A percentile compares a stretch with the other conserved stretches of the same genome.
Evolutionary conservation across 768 basidiomycete species (phyloP).

Genomic region (Lepiota brunneoincarnata): DNA sequence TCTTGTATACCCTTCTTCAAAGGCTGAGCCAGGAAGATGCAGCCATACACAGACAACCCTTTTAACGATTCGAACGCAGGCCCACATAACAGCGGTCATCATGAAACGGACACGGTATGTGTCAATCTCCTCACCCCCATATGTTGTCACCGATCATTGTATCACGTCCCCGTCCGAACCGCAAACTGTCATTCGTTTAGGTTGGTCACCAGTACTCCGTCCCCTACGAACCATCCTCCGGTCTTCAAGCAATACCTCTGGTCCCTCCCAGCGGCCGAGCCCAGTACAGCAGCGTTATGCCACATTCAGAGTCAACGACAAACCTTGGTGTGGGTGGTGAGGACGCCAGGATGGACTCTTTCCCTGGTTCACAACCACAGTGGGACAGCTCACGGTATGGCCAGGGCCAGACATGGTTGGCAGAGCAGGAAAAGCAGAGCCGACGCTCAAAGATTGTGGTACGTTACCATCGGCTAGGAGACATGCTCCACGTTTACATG

Average conservation of each 20-base stretch:
- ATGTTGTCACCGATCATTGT: background rate
- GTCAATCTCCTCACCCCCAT: background rate
- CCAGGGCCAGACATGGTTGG: constrained; percentile 2
- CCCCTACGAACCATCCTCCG: background rate
- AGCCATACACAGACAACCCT: constrained; percentile 6
- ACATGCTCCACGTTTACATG: background rate
- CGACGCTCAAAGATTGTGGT: constrained; percentile 10
- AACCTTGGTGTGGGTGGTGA: background rate
- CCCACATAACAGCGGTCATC: too few relatives aligned
- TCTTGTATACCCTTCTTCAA: background rate
- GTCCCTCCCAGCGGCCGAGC: background rate
- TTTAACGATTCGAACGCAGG: background rate
- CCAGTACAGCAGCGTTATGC: constrained; percentile 3
- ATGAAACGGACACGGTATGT: background rate
- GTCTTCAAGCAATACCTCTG: constrained; percentile 4
- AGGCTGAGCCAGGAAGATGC: background rate
- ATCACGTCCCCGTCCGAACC: background rate
- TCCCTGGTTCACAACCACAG: background rate
- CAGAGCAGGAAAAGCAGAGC: constrained; percentile 3
- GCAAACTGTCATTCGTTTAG: background rate
- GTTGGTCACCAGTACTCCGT: constrained; percentile 5
- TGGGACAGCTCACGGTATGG: constrained; percentile 7
- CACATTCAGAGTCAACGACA: background rate
- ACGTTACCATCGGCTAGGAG: background rate
- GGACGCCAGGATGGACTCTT: background rate